Evolutionary conservation across 176 grass and related monocot genomes (phyloP), one percentile per base, ranked within the genome.

Genomic region (Cymbopogon citratus): DNA sequence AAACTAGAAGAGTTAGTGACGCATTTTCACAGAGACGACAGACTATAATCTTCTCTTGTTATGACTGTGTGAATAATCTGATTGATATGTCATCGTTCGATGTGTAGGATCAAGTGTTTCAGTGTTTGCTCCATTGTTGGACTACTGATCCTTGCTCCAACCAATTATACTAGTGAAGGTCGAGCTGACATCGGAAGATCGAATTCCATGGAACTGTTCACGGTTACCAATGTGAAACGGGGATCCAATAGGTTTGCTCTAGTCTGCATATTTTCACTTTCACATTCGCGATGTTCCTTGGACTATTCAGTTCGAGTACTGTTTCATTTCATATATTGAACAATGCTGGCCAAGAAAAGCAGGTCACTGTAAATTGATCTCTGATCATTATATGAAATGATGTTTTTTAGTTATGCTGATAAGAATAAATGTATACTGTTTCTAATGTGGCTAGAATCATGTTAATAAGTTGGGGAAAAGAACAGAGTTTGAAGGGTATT

Each of bases 161-260:
- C 83, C 8, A 91, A 97, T 51, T 97, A 91, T 71, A 88, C 66
- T 27, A 91, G 74, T 85, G 66, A 83, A 65, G 56, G 24, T 66
- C 63, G 63, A 45, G 51, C 63, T 62, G 27, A 43, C 29, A 14
- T 64, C 64, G 84, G 38, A 49, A 76, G 76, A 66, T 86, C 86
- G 13, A 80, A 97, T 69, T 92, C 91, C 12, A 91, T 94, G 91
- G 89, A 94, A 79, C 81, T 92, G 63, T 97, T 94, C 65, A 89
- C 89, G 11, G 89, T 97, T 51, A 92, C 94, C 28, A 94, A 92
- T 72, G 83, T 92, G n/a, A 10, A 40, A 12, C 75, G 77, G 33
- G 88, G 91, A 43, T 97, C 91, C 54, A 70, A 94, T 57, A 92
- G 94, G 94, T 97, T 81, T 31, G 33, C 34, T 31, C 12, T 14